These are phyloP conservation scores for Isatis tinctoria DNA, from an alignment of 345 rosid genomes.

Conservation along the genomic window DNA sequence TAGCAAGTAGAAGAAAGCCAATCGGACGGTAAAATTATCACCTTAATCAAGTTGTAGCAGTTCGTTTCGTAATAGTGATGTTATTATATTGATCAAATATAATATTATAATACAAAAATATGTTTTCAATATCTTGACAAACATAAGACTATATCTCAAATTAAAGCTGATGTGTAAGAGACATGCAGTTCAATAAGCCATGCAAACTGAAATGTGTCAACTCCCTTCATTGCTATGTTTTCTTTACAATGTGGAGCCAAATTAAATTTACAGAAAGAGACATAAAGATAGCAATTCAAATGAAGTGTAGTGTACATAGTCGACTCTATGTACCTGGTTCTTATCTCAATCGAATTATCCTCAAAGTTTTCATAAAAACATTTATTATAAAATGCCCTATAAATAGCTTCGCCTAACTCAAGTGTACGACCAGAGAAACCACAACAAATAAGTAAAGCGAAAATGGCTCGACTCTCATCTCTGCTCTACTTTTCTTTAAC, in stretches of 20 bases:
- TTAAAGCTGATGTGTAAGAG: slow-evolving; percentile 33
- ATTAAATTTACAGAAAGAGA: neutral
- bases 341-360: neutral
- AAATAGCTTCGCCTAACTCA: slow-evolving; percentile 12
- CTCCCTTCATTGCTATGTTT: neutral
- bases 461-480: slow-evolving; percentile 30
- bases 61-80: neutral
- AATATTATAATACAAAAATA: neutral
- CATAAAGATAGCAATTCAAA: slow-evolving; percentile 2
- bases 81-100: neutral
- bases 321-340: slow-evolving; percentile 18
- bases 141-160: no score
- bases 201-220: slow-evolving; percentile 34
- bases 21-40: neutral
- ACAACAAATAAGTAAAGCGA: neutral
- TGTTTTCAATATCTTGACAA: neutral
- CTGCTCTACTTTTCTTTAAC: slow-evolving; percentile 37
- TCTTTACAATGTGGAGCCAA: neutral
- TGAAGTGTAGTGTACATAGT: slow-evolving; percentile 21
- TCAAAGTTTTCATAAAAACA: neutral
- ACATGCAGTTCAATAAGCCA: slow-evolving; percentile 23
- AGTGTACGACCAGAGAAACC: neutral
- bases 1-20: no score
- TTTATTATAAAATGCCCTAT: neutral
- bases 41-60: neutral